Evolutionary conservation across 164 flowering plant species (phyloP), one percentile per base, ranked within the genome.

Genomic region (Annona cherimola): DNA sequence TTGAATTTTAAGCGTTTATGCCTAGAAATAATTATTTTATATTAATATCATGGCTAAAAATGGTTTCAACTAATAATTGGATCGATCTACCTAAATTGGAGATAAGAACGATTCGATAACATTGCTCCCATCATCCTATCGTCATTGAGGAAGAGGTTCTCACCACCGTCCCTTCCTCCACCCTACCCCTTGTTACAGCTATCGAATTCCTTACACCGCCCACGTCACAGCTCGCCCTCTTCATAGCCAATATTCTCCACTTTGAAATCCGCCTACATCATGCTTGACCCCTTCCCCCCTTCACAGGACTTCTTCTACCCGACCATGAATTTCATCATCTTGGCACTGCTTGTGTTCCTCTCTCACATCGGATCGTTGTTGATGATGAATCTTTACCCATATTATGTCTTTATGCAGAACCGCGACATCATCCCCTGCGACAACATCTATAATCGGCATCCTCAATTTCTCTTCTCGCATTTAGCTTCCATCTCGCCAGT

Each of bases 351-450:
- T 61, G 84, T 81, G 68, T 95, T 95, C 79, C 61, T 85, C 54
- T 88, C 92, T 0, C 83, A 76, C 71, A 95, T 96, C 0, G 79
- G 78, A 6, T 80, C 99, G 3, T 94, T 96, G 0, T 63, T 95
- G 68, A 95, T 95, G 99, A 86, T 95, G 89, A 95, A 95, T 70
- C 78, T 95, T 68, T 95, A 95, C 67, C 98, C 99, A 42, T 95
- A 95, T 73, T 95, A 95, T 54, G 98, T 95, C 8, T 93, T 90
- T 72, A 95, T 95, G 99, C 87, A 93, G 82, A 93, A 90, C 81
- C 92, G 86, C 71, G 97, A 94, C 4, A 89, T 91, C 8, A 97
- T 95, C 4, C 99, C 99, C 46, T 72, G 93, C 11, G 97, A 93
- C 57, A 93, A 88, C 71, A 0, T 26, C 35, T 26, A 26, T 26